A percentile compares a stretch with the other conserved stretches of the same genome.
Conservation (phyloP, 2,329 filamentous ascomycete genomes). For the Colletotrichum cuscutae region DNA sequence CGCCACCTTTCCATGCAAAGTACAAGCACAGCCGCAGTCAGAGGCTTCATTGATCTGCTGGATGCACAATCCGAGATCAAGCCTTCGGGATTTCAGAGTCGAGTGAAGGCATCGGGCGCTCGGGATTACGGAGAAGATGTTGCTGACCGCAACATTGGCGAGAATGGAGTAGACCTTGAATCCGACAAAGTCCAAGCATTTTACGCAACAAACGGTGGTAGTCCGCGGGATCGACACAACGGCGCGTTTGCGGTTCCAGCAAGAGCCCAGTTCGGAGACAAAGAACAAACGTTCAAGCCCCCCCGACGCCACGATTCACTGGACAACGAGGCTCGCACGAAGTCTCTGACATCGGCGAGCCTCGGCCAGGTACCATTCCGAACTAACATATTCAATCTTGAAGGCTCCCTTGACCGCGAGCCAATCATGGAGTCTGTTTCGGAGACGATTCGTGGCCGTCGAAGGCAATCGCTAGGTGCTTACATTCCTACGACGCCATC, state of each 20-base stretch:
- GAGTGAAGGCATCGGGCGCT: constrained; percentile 60
- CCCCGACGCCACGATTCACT: constrained; percentile 6
- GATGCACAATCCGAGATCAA: constrained; percentile 66
- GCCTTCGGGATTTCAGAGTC: constrained; percentile 58
- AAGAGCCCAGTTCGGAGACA: constrained; percentile 33
- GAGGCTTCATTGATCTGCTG: constrained; percentile 62
- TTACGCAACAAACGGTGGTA: constrained; percentile 41
- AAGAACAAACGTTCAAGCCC: constrained; percentile 24
- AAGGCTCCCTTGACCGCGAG: constrained; percentile 16
- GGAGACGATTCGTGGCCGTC: constrained; percentile 6
- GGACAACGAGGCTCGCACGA: constrained; percentile 28
- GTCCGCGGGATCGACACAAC: constrained; percentile 28
- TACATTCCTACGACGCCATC: constrained; percentile 30
- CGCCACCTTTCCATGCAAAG: constrained; percentile 47
- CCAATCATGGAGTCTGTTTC: constrained; percentile 22
- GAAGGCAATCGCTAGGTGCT: constrained; percentile 33
- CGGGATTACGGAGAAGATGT: constrained; percentile 73
- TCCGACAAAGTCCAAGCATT: constrained; percentile 48
- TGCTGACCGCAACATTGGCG: constrained; percentile 67
- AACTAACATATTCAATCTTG: constrained; percentile 20
- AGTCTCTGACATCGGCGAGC: constrained; percentile 36
- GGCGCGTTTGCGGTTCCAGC: constrained; percentile 32
- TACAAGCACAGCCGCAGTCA: constrained; percentile 36
- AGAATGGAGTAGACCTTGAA: constrained; percentile 47
- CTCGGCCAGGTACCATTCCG: constrained; percentile 27